Base-by-base conservation (phyloP, 1,284 basidiomycete species). In the Exsudoporus floridanus region DNA sequence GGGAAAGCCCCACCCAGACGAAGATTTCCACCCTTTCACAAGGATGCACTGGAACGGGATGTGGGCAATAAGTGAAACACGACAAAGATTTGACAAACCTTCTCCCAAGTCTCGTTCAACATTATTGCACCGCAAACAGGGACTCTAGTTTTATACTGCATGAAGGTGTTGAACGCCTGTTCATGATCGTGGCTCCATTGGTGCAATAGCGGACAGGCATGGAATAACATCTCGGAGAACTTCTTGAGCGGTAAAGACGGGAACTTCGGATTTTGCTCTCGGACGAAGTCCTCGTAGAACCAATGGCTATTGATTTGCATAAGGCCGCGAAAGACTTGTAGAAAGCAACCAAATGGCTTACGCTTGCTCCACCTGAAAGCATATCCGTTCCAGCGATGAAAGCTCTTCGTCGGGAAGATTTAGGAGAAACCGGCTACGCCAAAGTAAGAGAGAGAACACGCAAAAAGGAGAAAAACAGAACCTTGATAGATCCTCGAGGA, bases 291-390 rank as follows among this genome's bases (percentile, higher is more conserved):
- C 75, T 99, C 96, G 69, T 99, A 99, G 73, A 94, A 99, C 97
- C 97, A 99, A 72, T 99, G 96, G 18, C 94, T 97, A 67, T 27
- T 52, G 9, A 51, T 31, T 47, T 63, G 51, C 38, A 55, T 60
- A 34, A 55, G 52, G 46, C 47, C 27, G 34, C 13, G 49, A 51
- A 47, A 28, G 40, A 36, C 34, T 13, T 14, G 39, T 25, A 43
- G 55, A 57, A 46, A 58, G 54, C 46, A 51, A 35, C 53, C 41
- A 30, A 58, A 47, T 38, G 31, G 71, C 92, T 65, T 71, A 97
- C 92, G 97, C 97, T 81, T 98, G 95, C 74, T 99, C 97, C 54
- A 98, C 94, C 74, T 99, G 97, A 76, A 99, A 99, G 75, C 94
- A 98, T 65, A 99, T 87, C 57, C 97, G 84, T 69, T 97, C 94